Evolutionary conservation across 306 rosid genomes (phyloP).

Genomic region (Malus orientalis): DNA sequence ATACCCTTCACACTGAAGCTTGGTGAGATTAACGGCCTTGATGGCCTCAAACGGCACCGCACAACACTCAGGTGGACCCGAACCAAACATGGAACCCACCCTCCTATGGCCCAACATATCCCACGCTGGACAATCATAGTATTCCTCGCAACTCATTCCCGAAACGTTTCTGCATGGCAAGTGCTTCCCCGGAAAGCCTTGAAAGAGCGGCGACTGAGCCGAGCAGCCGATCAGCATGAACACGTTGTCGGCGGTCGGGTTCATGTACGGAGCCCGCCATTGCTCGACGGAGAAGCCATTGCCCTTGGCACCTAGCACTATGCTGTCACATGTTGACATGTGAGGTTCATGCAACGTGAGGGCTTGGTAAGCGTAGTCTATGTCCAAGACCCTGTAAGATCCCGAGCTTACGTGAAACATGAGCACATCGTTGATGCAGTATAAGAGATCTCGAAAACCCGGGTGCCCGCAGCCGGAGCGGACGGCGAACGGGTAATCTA

Average conservation of each 20-base stretch:
- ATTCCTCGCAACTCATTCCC: conserved; percentile 90
- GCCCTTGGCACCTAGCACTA: conserved; percentile 61
- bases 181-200: conserved; percentile 89
- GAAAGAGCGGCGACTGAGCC: conserved; percentile 73
- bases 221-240: conserved; percentile 95
- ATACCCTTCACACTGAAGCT: conserved; percentile 83
- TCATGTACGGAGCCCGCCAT: conserved; percentile 78
- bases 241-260: conserved; percentile 64
- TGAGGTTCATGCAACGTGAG: conserved; percentile 88
- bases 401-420: conserved; percentile 90
- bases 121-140: conserved; percentile 84
- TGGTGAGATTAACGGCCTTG: conserved; percentile 63
- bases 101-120: conserved; percentile 51
- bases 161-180: conserved; percentile 83
- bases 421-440: conserved; percentile 77
- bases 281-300: conserved; percentile 73
- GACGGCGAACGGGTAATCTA: conserved; percentile 81
- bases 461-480: conserved; percentile 93
- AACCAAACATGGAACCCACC: conserved; percentile 40
- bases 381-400: conserved; percentile 75
- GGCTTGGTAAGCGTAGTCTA: conserved; percentile 83
- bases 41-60: conserved; percentile 65
- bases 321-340: conserved; percentile 71
- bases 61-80: conserved; percentile 83
- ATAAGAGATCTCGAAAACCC: conserved; percentile 80